Evolutionary conservation across 2,329 filamentous ascomycete species (phyloP).

Genomic region (Colletotrichum navitas): DNA sequence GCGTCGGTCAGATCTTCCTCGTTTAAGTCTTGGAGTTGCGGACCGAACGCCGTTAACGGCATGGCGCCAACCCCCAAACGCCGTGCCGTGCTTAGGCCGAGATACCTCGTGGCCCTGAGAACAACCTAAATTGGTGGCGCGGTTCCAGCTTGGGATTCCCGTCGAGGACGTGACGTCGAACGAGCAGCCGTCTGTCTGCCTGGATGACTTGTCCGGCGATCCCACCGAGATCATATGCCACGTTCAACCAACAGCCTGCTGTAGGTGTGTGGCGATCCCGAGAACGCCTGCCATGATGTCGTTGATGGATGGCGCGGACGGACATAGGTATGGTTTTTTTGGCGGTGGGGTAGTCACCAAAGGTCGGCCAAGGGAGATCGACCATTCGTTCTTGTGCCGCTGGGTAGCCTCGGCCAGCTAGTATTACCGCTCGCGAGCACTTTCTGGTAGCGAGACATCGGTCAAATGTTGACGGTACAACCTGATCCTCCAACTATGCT

Average conservation of each 20-base stretch:
- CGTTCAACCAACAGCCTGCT: neutral
- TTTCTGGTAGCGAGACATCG: constrained; percentile 9
- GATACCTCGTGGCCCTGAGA: constrained; percentile 37
- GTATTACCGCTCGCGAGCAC: neutral
- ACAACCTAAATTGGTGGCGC: constrained; percentile 38
- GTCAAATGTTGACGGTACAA: constrained; percentile 2
- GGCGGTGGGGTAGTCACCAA: neutral
- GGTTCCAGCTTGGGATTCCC: neutral
- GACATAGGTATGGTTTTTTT: too few relatives aligned
- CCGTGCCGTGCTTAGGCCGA: constrained; percentile 38
- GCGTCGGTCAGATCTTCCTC: constrained; percentile 28
- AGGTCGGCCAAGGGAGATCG: neutral
- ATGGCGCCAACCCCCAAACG: constrained; percentile 36
- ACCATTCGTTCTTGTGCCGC: neutral
- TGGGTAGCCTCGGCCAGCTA: neutral
- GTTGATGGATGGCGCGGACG: neutral
- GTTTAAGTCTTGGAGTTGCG: constrained; percentile 40
- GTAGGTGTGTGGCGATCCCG: neutral
- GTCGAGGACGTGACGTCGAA: neutral
- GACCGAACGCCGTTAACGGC: constrained; percentile 42
- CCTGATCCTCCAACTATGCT: neutral
- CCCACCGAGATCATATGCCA: neutral
- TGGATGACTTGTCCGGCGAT: neutral
- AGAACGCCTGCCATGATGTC: neutral
- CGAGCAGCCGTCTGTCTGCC: neutral